Evolutionary conservation across 768 basidiomycete species (phyloP), one percentile per base, ranked within the genome.

Genomic region (Tremella fuciformis): DNA sequence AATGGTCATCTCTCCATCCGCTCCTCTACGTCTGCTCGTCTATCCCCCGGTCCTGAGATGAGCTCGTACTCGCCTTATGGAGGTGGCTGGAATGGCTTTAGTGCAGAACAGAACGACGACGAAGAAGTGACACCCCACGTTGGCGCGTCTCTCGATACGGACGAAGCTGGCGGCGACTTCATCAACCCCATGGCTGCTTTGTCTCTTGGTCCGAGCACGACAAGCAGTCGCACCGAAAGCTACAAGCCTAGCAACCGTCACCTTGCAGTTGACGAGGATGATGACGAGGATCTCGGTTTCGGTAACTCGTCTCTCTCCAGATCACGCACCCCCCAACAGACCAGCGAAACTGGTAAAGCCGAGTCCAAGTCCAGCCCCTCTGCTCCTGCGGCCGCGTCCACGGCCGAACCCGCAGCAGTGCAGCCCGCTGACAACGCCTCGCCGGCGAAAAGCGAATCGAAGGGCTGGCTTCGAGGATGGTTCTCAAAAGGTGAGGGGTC

Each of bases 251-350:
- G 38, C 29, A 19, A 39, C 15, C 16, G n/a, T 37, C 29, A 34
- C 11, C 16, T 18, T 24, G 47, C 49, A 39, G 34, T 2, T 52
- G 53, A 50, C 13, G 84, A 84, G 8, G 88, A 88, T 0, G 87
- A 87, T 13, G 86, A 86, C 0, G 91, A 94, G 44, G 91, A 96
- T 70, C 82, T 99, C 51, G 96, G 96, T 0, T 82, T 98, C 61
- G 91, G 92, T 1, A 99, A 98, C 70, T 61, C 64, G n/a, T 81
- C 82, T 48, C 74, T 70, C 15, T 72, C 70, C 1, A 24, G 68
- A 22, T 42, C 55, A 34, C 44, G 62, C 15, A 73, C 67, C 26
- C 68, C 71, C n/a, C 29, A 34, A 34, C 29, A 34, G 6, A 4
- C 29, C 4, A 11, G 29, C 29, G 29, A 34, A 34, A 11, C 29